phyloP scores from a whole-genome alignment of 805 yeast genomes.

The Schizosaccharomyces cryophilus region DNA sequence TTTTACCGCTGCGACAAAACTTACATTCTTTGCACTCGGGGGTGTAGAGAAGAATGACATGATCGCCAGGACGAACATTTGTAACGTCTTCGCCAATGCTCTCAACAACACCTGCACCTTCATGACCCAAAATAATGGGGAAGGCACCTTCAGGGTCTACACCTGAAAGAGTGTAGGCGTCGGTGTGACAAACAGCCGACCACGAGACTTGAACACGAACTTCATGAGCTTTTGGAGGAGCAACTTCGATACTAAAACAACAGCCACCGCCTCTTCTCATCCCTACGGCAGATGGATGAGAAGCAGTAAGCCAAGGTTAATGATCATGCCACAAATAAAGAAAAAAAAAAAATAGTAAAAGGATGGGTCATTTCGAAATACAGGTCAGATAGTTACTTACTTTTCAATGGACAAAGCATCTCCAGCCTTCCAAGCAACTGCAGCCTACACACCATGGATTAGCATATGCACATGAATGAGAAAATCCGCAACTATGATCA shows the following conservation, averaged over 20 bases:
- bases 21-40: conserved; percentile 93
- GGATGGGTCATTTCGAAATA: no score
- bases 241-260: conserved; percentile 35
- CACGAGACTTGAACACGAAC: conserved; percentile 69
- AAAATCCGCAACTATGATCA: not conserved
- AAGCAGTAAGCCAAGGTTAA: not conserved
- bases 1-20: conserved; percentile 83
- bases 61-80: conserved; percentile 74
- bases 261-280: not conserved
- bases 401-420: conserved; percentile 40
- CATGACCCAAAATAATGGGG: conserved; percentile 86
- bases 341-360: no score
- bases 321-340: not conserved
- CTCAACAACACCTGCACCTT: conserved; percentile 94
- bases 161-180: conserved; percentile 87
- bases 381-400: not conserved
- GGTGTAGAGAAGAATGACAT: conserved; percentile 80
- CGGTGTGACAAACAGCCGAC: conserved; percentile 97
- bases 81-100: conserved; percentile 85
- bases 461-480: not conserved
- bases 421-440: conserved; percentile 92
- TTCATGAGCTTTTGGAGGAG: conserved; percentile 90
- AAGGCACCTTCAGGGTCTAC: conserved; percentile 89
- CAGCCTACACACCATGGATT: conserved; percentile 26
- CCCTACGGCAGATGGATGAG: not conserved